These are phyloP conservation scores for Leccinum fibrillosum DNA, from an alignment of 768 basidiomycete species.

Conservation along the genomic window DNA sequence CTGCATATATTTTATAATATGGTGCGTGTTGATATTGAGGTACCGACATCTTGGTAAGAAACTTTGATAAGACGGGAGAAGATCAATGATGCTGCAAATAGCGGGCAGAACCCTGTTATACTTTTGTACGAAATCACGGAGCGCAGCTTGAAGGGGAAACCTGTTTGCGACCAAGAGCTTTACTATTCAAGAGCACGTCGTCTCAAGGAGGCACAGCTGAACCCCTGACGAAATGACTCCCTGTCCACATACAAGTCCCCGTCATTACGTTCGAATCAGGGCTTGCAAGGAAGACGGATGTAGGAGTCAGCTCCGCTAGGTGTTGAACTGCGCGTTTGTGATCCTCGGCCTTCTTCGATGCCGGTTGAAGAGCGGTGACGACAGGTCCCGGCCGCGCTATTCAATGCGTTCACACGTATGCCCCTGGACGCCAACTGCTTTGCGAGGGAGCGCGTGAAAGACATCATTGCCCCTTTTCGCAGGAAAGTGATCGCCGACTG, in stretches of 20 bases:
- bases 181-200: constrained; percentile 9
- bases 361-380: constrained; percentile 56
- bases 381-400: constrained; percentile 50
- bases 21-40: not conserved
- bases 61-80: constrained; percentile 3
- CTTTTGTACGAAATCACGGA: not conserved
- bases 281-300: constrained; percentile 54
- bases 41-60: constrained; percentile 4
- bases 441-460: constrained; percentile 55
- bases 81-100: not conserved
- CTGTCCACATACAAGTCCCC: constrained; percentile 36
- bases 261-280: constrained; percentile 40
- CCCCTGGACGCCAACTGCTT: constrained; percentile 51
- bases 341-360: constrained; percentile 43
- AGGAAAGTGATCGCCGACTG: constrained; percentile 45
- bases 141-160: constrained; percentile 1
- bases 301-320: constrained; percentile 50
- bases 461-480: constrained; percentile 59
- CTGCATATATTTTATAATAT: not conserved
- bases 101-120: not conserved
- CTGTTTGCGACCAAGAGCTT: not conserved
- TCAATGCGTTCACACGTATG: constrained; percentile 48
- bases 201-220: not conserved
- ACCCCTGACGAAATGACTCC: not conserved
- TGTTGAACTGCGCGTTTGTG: constrained; percentile 49